Percentiles rank a stretch among this genome's conserved stretches.
phyloP scores from a whole-genome alignment of 768 basidiomycete species.

The Suillus hirtellus region DNA sequence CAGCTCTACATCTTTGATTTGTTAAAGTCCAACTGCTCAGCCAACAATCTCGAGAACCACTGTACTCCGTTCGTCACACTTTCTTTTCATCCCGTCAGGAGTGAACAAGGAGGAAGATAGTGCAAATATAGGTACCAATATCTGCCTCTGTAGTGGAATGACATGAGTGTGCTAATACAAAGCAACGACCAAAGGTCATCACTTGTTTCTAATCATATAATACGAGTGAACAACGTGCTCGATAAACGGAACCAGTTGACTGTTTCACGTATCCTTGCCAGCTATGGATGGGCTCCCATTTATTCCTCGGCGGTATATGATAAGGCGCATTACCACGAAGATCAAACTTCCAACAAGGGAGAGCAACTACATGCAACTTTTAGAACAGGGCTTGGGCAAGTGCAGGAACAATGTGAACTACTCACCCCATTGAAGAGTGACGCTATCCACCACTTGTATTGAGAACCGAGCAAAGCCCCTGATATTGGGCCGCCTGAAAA shows the following conservation, averaged over 20 bases:
- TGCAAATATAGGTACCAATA: too few relatives aligned
- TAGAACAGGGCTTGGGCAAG: background rate
- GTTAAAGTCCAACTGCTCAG: too few relatives aligned
- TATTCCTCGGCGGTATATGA: background rate
- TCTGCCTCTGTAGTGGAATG: too few relatives aligned
- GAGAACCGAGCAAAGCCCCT: background rate
- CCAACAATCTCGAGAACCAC: too few relatives aligned
- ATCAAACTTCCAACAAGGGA: background rate
- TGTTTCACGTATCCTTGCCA: background rate
- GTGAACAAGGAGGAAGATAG: too few relatives aligned
- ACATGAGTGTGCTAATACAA: too few relatives aligned
- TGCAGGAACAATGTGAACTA: background rate
- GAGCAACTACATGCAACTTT: background rate
- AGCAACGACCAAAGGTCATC: too few relatives aligned
- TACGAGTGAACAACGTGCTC: background rate
- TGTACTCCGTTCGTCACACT: too few relatives aligned
- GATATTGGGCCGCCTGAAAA: conserved; percentile 1
- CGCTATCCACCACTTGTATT: background rate
- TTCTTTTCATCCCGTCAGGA: too few relatives aligned
- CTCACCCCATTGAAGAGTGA: background rate
- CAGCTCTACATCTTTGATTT: too few relatives aligned
- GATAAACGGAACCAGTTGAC: background rate
- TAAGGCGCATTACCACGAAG: background rate
- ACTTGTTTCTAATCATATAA: background rate
- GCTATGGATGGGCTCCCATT: background rate